phyloP scores from a whole-genome alignment of 2,329 filamentous ascomycete species.

The Talaromyces rugulosus region DNA sequence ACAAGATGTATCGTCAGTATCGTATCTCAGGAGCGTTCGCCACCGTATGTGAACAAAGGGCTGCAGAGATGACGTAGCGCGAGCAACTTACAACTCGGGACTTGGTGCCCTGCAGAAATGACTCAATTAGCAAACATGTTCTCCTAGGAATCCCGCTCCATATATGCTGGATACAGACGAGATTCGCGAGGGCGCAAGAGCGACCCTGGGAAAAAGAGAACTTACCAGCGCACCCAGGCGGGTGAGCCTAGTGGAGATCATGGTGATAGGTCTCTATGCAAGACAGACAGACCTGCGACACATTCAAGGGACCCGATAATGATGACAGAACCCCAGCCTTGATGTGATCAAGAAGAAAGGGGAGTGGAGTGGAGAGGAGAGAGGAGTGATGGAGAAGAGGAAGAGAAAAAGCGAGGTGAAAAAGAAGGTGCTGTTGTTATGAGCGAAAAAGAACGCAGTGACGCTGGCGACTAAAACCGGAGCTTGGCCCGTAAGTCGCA shows the following conservation, averaged over 20 bases:
- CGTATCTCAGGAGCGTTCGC: neutral
- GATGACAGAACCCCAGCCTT: conserved; percentile 25
- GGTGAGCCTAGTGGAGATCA: conserved; percentile 46
- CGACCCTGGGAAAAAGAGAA: conserved; percentile 14
- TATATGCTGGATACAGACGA: neutral
- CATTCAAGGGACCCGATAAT: conserved; percentile 30
- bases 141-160: neutral
- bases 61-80: conserved; percentile 1
- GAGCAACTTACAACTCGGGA: conserved; percentile 41
- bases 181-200: neutral
- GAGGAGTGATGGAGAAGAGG: conserved; percentile 28
- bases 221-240: conserved; percentile 46
- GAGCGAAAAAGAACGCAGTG: conserved; percentile 30
- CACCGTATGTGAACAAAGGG: neutral
- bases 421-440: conserved; percentile 36
- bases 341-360: conserved; percentile 24
- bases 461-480: conserved; percentile 27
- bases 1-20: conserved; percentile 35
- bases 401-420: conserved; percentile 34
- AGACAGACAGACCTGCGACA: conserved; percentile 32
- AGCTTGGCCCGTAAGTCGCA: conserved; percentile 36
- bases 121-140: conserved; percentile 8
- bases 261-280: conserved; percentile 40
- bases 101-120: conserved; percentile 35
- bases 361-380: conserved; percentile 32